phyloP scores from a whole-genome alignment of 129 eudicot species.

The Pseudognaphalium luteoalbum region DNA sequence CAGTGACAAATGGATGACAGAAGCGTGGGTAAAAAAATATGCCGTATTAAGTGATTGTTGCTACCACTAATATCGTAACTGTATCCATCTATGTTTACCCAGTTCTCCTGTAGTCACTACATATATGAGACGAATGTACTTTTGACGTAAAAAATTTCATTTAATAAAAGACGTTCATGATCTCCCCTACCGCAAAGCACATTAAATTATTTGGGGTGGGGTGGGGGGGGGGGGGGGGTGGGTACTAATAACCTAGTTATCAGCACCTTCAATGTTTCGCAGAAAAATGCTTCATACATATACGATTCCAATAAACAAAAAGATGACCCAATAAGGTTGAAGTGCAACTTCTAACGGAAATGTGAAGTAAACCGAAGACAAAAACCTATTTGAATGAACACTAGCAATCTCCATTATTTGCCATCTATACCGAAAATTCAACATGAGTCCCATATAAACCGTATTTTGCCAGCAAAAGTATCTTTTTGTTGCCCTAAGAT shows the following conservation, averaged over 20 bases:
- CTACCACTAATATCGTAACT: neutral
- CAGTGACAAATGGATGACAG: neutral
- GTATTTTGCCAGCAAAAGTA: too few relatives aligned
- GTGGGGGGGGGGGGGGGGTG: too few relatives aligned
- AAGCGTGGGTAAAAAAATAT: too few relatives aligned
- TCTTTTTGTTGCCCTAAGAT: too few relatives aligned
- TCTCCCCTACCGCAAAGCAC: neutral
- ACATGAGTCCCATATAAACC: too few relatives aligned
- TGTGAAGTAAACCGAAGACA: neutral
- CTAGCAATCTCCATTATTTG: too few relatives aligned
- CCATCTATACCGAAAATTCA: too few relatives aligned
- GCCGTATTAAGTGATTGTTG: neutral
- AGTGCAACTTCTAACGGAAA: neutral
- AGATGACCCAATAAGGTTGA: neutral
- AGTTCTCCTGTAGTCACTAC: too few relatives aligned
- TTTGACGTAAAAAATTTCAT: too few relatives aligned
- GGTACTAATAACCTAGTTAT: neutral
- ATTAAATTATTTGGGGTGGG: neutral
- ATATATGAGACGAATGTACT: too few relatives aligned
- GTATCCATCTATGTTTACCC: neutral
- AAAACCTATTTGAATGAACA: too few relatives aligned
- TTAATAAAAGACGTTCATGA: too few relatives aligned
- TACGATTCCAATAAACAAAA: neutral
- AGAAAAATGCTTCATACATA: neutral
- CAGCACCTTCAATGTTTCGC: neutral